phyloP scores from a whole-genome alignment of 2,329 filamentous ascomycete species.

The Dichotomopilus funicola region DNA sequence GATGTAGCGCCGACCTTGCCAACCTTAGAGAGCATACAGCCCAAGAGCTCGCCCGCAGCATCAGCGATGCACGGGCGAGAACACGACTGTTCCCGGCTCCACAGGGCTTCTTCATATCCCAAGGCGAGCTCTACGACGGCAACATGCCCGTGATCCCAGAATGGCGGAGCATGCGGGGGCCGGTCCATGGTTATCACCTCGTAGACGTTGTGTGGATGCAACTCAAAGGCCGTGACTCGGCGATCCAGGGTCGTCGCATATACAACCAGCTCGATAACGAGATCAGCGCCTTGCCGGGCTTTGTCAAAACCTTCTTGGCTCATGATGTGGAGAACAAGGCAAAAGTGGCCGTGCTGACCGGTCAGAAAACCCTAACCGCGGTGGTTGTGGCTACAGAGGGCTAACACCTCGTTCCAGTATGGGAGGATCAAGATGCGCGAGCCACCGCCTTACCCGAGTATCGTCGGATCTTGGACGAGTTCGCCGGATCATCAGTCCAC shows the following conservation, averaged over 20 bases:
- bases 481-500: slow-evolving; percentile 5
- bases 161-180: background rate
- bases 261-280: slow-evolving; percentile 2
- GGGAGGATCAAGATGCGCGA: slow-evolving; percentile 1
- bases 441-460: background rate
- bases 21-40: background rate
- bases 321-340: slow-evolving; percentile 3
- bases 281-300: slow-evolving; percentile 5
- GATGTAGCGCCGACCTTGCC: slow-evolving; percentile 4
- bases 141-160: background rate
- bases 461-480: slow-evolving; percentile 1
- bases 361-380: background rate
- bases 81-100: slow-evolving; percentile 1
- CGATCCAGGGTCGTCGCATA: background rate
- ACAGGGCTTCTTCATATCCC: background rate
- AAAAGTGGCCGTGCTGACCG: slow-evolving; percentile 5
- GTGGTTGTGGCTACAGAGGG: background rate
- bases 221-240: background rate
- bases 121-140: slow-evolving; percentile 5
- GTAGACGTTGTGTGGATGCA: slow-evolving; percentile 12
- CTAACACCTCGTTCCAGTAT: background rate
- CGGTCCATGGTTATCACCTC: background rate
- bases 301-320: slow-evolving; percentile 4
- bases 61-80: background rate
- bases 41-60: background rate